phyloP scores from a whole-genome alignment of 257 asterid genomes.

The Solanum phureja region DNA sequence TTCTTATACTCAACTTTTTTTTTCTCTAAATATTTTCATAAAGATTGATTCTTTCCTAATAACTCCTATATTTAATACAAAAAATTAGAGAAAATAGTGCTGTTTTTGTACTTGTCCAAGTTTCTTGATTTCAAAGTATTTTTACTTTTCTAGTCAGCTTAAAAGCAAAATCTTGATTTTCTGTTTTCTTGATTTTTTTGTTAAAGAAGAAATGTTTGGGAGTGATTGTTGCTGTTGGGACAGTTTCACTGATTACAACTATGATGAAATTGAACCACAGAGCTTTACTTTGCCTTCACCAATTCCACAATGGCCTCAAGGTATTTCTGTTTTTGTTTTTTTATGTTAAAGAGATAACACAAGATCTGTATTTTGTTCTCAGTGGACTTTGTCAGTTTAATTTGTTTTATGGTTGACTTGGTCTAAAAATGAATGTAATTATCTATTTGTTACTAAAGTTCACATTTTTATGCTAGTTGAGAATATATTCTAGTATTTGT shows the following conservation, averaged over 20 bases:
- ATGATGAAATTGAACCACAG: conserved; percentile 13
- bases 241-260: conserved; percentile 14
- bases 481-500: too few relatives aligned
- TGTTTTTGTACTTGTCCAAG: not conserved
- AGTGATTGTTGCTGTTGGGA: conserved; percentile 31
- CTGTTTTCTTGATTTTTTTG: not conserved
- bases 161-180: not conserved
- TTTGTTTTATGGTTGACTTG: not conserved
- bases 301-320: conserved; percentile 74
- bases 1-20: not conserved
- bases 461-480: not conserved
- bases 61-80: not conserved
- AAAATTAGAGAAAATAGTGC: not conserved
- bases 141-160: not conserved
- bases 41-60: not conserved
- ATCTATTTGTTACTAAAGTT: not conserved
- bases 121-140: not conserved
- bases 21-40: not conserved
- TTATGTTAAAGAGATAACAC: not conserved
- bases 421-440: not conserved
- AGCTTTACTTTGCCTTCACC: conserved; percentile 60
- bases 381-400: not conserved
- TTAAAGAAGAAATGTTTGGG: conserved; percentile 29
- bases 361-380: not conserved
- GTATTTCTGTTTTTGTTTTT: conserved; percentile 12